phyloP scores from a whole-genome alignment of 108 stramenopile genomes.

The Skeletonema menzelii region DNA sequence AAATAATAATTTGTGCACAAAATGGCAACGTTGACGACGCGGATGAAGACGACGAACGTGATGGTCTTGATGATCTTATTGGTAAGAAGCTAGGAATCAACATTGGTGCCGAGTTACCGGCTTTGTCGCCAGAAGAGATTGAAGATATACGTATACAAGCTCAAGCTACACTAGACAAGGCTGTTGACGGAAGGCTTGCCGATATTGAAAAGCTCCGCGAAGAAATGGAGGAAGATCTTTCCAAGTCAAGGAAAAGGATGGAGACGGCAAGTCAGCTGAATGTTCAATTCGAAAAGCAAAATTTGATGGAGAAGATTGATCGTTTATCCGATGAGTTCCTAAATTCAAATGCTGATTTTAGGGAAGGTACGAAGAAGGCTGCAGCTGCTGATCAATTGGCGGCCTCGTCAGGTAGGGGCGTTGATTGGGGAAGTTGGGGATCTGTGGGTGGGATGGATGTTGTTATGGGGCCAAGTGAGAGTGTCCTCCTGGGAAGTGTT shows the following conservation, averaged over 20 bases:
- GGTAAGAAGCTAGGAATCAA: constrained; percentile 38
- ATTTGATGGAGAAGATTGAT: constrained; percentile 73
- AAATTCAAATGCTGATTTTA: constrained; percentile 11
- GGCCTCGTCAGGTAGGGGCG: constrained; percentile 51
- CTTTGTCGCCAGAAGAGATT: constrained; percentile 37
- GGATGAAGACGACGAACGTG: constrained; percentile 19
- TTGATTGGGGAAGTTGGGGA: constrained; percentile 55
- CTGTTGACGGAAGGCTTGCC: constrained; percentile 58
- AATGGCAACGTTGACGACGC: background rate
- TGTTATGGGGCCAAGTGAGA: constrained; percentile 34
- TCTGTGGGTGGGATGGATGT: constrained; percentile 31
- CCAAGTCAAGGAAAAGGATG: constrained; percentile 38
- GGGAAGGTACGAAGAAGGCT: constrained; percentile 36
- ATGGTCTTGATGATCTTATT: constrained; percentile 13
- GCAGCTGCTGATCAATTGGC: constrained; percentile 55
- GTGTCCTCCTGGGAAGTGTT: constrained; percentile 44
- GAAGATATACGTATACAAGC: constrained; percentile 58
- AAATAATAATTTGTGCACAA: background rate
- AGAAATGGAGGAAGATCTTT: constrained; percentile 47
- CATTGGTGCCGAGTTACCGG: constrained; percentile 12
- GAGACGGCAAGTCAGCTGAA: constrained; percentile 41
- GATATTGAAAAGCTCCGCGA: constrained; percentile 60
- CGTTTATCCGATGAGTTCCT: constrained; percentile 58
- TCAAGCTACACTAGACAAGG: constrained; percentile 44
- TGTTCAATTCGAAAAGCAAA: constrained; percentile 35